A percentile compares a stretch with the other conserved stretches of the same genome.
Evolutionary conservation across 257 asterid species (phyloP).

Genomic region (Galeopsis tetrahit): DNA sequence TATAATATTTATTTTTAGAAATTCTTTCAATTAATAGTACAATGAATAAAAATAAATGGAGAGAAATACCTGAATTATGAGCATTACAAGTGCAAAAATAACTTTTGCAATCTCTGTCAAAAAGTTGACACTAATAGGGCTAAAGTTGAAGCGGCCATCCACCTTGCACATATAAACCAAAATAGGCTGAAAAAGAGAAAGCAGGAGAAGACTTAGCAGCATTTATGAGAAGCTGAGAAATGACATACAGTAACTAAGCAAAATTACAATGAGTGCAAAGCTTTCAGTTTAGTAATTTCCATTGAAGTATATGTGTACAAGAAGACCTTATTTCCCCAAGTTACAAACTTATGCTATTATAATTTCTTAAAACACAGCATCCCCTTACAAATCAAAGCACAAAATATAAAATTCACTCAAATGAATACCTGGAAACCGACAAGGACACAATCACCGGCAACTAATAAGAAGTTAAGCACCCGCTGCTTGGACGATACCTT

Average conservation of each 20-base stretch:
- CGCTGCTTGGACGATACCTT: constrained; percentile 76
- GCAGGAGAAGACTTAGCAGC: constrained; percentile 27
- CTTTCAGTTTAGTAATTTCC: constrained; percentile 10
- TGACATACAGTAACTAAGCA: constrained; percentile 15
- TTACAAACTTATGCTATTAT: not conserved
- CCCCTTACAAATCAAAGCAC: not conserved
- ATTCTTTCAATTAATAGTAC: too few species aligned
- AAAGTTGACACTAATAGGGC: constrained; percentile 95
- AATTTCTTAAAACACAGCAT: not conserved
- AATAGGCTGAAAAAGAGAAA: constrained; percentile 63
- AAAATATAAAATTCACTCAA: not conserved
- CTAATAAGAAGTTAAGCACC: constrained; percentile 65
- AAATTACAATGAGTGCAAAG: not conserved
- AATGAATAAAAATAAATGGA: constrained; percentile 21
- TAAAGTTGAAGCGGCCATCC: constrained; percentile 87
- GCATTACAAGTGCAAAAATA: constrained; percentile 83
- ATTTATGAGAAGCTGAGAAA: constrained; percentile 20
- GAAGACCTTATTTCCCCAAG: not conserved
- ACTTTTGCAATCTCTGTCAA: constrained; percentile 86
- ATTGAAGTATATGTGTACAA: constrained; percentile 12
- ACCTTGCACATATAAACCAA: constrained; percentile 94
- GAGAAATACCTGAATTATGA: constrained; percentile 70
- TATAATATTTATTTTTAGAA: too few species aligned
- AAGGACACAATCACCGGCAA: constrained; percentile 72
- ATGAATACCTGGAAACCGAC: constrained; percentile 72